phyloP scores from a whole-genome alignment of 352 stramenopile genomes.

The Discostella stelligera region DNA sequence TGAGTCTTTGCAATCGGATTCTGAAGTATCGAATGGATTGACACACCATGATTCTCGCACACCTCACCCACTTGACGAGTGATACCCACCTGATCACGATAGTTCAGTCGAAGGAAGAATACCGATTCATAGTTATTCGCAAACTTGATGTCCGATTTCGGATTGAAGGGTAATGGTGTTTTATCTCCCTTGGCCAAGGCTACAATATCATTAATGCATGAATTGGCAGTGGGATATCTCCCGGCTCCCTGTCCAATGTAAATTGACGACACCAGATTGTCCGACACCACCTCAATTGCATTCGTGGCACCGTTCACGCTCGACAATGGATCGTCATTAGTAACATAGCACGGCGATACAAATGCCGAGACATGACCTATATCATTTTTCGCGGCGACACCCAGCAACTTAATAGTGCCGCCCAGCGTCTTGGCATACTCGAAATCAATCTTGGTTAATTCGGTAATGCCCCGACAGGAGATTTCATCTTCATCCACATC shows the following conservation, averaged over 20 bases:
- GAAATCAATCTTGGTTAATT: constrained; percentile 92
- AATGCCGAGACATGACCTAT: constrained; percentile 90
- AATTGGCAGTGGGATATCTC: constrained; percentile 96
- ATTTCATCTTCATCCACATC: constrained; percentile 80
- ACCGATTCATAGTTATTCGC: constrained; percentile 76
- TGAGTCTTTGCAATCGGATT: constrained; percentile 90
- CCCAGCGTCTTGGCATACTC: constrained; percentile 96
- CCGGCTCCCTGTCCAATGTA: constrained; percentile 93
- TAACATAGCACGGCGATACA: constrained; percentile 93
- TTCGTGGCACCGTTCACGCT: constrained; percentile 91
- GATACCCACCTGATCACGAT: constrained; percentile 91
- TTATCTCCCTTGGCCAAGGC: constrained; percentile 88
- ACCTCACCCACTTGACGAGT: constrained; percentile 92
- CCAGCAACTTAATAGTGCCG: constrained; percentile 96
- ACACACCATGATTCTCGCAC: constrained; percentile 92
- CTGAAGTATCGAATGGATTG: constrained; percentile 96
- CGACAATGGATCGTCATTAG: constrained; percentile 89
- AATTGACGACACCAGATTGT: constrained; percentile 90
- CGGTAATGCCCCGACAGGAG: constrained; percentile 89
- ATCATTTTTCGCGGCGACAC: constrained; percentile 83
- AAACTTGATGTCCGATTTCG: constrained; percentile 63
- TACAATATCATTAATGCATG: constrained; percentile 95
- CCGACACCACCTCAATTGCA: constrained; percentile 85
- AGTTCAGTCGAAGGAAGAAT: constrained; percentile 95
- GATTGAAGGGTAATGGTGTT: constrained; percentile 85